Evolutionary conservation across 352 stramenopile species (phyloP).

Genomic region (Pythium periplocum): DNA sequence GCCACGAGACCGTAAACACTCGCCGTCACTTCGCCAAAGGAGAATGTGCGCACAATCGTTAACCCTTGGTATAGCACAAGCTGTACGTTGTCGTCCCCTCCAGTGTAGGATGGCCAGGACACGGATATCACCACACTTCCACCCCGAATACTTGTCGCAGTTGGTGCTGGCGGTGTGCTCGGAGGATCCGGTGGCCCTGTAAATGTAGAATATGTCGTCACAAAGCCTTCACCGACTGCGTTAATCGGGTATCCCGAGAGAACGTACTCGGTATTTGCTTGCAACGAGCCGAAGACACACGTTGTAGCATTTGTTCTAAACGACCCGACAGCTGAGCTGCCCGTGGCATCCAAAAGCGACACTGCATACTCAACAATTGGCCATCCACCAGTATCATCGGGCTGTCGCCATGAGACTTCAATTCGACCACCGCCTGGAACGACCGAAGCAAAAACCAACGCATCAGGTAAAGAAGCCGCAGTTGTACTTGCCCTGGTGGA

Average conservation of each 20-base stretch:
- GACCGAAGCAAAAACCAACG: conserved; percentile 15
- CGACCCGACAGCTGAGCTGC: not conserved
- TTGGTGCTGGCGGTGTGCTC: conserved; percentile 11
- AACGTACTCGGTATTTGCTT: conserved; percentile 12
- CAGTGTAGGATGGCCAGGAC: conserved; percentile 24
- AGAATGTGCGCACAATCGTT: conserved; percentile 21
- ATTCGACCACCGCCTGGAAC: conserved; percentile 36
- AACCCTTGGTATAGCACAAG: conserved; percentile 25
- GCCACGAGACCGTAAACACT: conserved; percentile 33
- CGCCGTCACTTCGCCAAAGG: conserved; percentile 5
- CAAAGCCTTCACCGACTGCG: conserved; percentile 3
- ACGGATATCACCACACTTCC: conserved; percentile 12
- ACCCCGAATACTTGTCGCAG: conserved; percentile 7
- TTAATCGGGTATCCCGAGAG: conserved; percentile 7
- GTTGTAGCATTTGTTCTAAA: conserved; percentile 1
- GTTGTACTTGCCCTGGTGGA: conserved; percentile 15
- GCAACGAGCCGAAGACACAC: conserved; percentile 6
- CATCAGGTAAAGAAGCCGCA: conserved; percentile 20
- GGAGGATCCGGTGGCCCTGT: conserved; percentile 12
- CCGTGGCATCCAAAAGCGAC: conserved; percentile 3
- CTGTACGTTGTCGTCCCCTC: conserved; percentile 26
- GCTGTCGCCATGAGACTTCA: conserved; percentile 29
- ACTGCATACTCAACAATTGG: conserved; percentile 25
- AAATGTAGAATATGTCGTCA: not conserved
- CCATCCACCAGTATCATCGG: conserved; percentile 39